Conservation (phyloP, 805 yeast genomes). For the Cyberlindnera euphorbiae region DNA sequence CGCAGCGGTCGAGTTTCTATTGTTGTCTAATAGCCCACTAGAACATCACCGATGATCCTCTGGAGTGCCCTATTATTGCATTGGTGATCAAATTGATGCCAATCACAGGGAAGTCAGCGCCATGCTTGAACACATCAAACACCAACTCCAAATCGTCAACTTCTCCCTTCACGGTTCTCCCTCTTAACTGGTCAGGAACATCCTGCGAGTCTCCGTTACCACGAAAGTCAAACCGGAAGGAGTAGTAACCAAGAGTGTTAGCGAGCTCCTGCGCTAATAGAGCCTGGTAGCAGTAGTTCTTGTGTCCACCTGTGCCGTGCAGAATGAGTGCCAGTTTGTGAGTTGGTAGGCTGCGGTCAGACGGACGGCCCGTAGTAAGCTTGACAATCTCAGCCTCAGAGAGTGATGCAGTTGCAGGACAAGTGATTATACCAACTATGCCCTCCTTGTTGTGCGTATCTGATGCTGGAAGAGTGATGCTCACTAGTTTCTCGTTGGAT, state of each 20-base stretch:
- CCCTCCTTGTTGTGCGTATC: constrained; percentile 27
- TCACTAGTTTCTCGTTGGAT: constrained; percentile 24
- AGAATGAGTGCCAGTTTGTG: constrained; percentile 54
- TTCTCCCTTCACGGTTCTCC: constrained; percentile 62
- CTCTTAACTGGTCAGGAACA: constrained; percentile 28
- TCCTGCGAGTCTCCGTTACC: constrained; percentile 76
- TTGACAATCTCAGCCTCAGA: constrained; percentile 15
- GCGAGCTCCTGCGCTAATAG: constrained; percentile 57
- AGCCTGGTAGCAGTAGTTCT: constrained; percentile 71
- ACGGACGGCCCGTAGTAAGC: constrained; percentile 7
- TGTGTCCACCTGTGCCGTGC: constrained; percentile 86
- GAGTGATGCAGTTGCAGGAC: constrained; percentile 26
- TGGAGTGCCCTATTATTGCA: constrained; percentile 69
- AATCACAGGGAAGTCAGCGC: constrained; percentile 24
- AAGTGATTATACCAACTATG: constrained; percentile 32
- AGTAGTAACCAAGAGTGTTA: constrained; percentile 50
- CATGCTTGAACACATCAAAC: constrained; percentile 26
- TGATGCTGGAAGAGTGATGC: constrained; percentile 21
- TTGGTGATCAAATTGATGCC: constrained; percentile 43
- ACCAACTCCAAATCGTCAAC: constrained; percentile 58
- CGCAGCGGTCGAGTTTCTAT: constrained; percentile 27
- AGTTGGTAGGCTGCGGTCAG: constrained; percentile 31
- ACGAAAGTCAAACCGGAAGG: constrained; percentile 79
- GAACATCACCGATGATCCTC: constrained; percentile 75
- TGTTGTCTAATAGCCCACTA: constrained; percentile 57